phyloP scores from a whole-genome alignment of 1,139 yeast genomes.

The Geotrichum phurueaensis region DNA sequence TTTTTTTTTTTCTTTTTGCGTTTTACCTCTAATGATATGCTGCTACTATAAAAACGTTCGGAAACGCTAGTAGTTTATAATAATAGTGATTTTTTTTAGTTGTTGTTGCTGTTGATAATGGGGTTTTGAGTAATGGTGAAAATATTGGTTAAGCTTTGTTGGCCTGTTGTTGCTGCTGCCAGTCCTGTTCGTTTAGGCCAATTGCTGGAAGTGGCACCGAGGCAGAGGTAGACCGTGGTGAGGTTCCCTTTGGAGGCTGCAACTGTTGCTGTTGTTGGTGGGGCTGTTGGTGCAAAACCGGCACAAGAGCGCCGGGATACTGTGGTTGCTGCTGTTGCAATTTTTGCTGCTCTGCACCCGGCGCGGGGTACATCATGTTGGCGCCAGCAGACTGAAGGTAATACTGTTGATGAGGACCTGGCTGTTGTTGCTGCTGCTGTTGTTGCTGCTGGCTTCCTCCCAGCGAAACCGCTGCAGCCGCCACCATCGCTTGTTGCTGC shows the following conservation, averaged over 20 bases:
- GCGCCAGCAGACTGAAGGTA: not conserved
- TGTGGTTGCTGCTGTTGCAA: slow-evolving; percentile 7
- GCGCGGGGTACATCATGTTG: not conserved
- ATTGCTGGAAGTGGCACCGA: slow-evolving; percentile 5
- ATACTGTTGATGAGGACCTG: not conserved
- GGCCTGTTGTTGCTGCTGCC: slow-evolving; percentile 6
- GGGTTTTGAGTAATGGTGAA: not conserved
- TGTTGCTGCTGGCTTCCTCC: slow-evolving; percentile 1
- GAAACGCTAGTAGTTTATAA: not conserved
- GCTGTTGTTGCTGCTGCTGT: not conserved
- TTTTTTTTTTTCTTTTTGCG: not conserved
- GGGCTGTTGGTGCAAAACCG: slow-evolving; percentile 5
- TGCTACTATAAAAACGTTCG: not conserved
- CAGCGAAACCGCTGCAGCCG: not conserved
- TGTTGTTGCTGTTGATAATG: not conserved
- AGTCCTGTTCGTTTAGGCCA: not conserved
- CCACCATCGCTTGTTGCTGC: slow-evolving; percentile 20
- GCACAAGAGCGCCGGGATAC: slow-evolving; percentile 5
- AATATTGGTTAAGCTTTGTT: not conserved
- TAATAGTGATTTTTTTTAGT: not conserved
- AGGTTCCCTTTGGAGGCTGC: not conserved
- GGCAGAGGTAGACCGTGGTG: slow-evolving; percentile 7
- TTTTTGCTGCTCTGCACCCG: slow-evolving; percentile 13
- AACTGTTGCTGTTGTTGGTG: slow-evolving; percentile 1
- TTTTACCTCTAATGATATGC: not conserved